phyloP scores from a whole-genome alignment of 2,329 filamentous ascomycete genomes.

The Aspergillus cejpii region DNA sequence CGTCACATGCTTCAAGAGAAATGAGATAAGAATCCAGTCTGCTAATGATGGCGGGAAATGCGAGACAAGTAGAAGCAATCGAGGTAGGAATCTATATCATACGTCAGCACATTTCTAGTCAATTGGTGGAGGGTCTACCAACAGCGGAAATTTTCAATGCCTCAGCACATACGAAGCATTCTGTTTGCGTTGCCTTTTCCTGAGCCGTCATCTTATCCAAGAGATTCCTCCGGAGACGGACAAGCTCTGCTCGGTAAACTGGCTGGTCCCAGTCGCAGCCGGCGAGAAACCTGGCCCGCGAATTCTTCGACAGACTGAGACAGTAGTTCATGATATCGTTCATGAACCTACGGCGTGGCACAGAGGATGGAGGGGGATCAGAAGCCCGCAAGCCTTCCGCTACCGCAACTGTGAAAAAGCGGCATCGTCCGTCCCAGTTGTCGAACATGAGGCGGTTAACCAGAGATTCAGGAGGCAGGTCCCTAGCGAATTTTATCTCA shows the following conservation, averaged over 20 bases:
- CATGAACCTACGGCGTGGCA: slow-evolving; percentile 39
- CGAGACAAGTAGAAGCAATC: slow-evolving; percentile 65
- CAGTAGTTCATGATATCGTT: slow-evolving; percentile 76
- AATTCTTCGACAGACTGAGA: slow-evolving; percentile 63
- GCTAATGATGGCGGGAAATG: slow-evolving; percentile 77
- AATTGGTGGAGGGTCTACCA: slow-evolving; percentile 33
- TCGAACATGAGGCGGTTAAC: slow-evolving; percentile 51
- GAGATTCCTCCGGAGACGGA: slow-evolving; percentile 74
- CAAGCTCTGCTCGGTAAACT: slow-evolving; percentile 67
- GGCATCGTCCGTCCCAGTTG: slow-evolving; percentile 50
- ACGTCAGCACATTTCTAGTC: slow-evolving; percentile 13
- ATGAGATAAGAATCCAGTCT: slow-evolving; percentile 77
- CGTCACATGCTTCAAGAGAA: slow-evolving; percentile 63
- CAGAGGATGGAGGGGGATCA: slow-evolving; percentile 30
- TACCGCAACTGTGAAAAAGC: slow-evolving; percentile 48
- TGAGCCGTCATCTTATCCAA: slow-evolving; percentile 60
- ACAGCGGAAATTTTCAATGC: slow-evolving; percentile 70
- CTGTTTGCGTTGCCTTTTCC: slow-evolving; percentile 41
- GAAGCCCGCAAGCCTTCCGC: slow-evolving; percentile 29
- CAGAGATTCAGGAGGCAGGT: slow-evolving; percentile 37
- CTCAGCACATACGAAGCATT: slow-evolving; percentile 67
- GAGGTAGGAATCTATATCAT: slow-evolving; percentile 55
- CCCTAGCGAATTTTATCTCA: slow-evolving; percentile 43
- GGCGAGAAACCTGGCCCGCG: slow-evolving; percentile 43
- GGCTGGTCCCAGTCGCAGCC: slow-evolving; percentile 64